Percentiles rank a stretch among this genome's conserved stretches.
Conservation (phyloP, 331 rosid species). For the Stylosanthes scabra region DNA sequence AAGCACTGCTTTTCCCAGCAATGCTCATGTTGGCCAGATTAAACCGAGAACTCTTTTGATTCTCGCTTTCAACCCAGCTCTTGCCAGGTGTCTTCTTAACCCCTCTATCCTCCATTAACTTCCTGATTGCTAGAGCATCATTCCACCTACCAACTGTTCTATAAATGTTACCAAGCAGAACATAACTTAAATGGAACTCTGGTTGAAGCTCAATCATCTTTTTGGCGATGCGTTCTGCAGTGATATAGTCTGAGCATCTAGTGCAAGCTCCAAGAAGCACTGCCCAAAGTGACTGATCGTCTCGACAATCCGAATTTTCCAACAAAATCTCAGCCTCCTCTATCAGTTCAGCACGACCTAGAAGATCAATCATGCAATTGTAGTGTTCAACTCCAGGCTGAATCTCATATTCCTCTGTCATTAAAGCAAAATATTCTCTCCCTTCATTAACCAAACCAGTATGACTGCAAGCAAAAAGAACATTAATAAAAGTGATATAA, state of each 20-base stretch:
- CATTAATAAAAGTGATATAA: conserved; percentile 71
- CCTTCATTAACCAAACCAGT: conserved; percentile 85
- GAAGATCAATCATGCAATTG: conserved; percentile 82
- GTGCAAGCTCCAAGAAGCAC: conserved; percentile 92
- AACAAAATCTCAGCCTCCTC: conserved; percentile 83
- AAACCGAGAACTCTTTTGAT: conserved; percentile 41
- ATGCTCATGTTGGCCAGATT: conserved; percentile 24
- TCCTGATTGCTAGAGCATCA: conserved; percentile 73
- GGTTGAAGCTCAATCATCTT: conserved; percentile 12
- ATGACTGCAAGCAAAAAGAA: conserved; percentile 91
- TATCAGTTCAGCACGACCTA: conserved; percentile 78
- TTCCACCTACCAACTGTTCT: conserved; percentile 82
- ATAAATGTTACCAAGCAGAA: conserved; percentile 76
- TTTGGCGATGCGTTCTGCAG: conserved; percentile 79
- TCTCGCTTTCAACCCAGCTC: conserved; percentile 77
- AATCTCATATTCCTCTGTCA: conserved; percentile 63
- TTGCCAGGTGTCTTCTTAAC: conserved; percentile 75
- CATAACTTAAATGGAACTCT: conserved; percentile 35
- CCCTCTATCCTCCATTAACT: conserved; percentile 76
- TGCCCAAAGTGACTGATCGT: conserved; percentile 71
- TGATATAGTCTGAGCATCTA: conserved; percentile 52
- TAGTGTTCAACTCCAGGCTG: conserved; percentile 79
- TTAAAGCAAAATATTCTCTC: conserved; percentile 53
- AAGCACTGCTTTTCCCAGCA: conserved; percentile 31
- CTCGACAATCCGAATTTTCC: conserved; percentile 67